Evolutionary conservation across 306 rosid genomes (phyloP), one percentile per base, ranked within the genome.

Genomic region (Cucurbita moschata): DNA sequence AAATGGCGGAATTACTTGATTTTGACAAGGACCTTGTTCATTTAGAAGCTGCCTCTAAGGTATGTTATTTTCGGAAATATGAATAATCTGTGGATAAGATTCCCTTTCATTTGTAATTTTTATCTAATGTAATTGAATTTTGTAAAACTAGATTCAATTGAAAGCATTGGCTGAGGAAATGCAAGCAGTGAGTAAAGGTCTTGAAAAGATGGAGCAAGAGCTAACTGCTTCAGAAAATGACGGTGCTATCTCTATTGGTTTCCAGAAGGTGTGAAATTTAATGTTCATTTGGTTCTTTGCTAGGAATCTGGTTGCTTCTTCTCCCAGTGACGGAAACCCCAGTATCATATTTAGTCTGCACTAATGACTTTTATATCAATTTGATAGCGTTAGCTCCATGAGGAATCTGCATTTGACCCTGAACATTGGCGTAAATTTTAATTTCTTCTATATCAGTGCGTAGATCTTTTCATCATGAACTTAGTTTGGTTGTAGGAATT

Each of bases 181-280:
- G 98, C 98, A 94, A 86, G 97, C 98, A 16, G 98, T 94, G 79
- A 91, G 92, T 79, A 94, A 89, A 87, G 98, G 98, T 80, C 88
- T 94, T 40, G 98, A 94, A 81, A 94, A 94, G 79, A 97, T 94
- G 79, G 98, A 90, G 89, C 92, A 90, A 77, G 98, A 94, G 83
- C 96, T 94, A 21, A 57, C 90, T 78, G 86, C 90, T 79, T 87
- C 98, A 70, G 97, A 86, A 81, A 84, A 83, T 76, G 98, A 94
- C 75, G 98, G 98, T 66, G 84, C 77, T 64, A 78, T 94, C 82
- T 94, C 97, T 72, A 63, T 71, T 26, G 98, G 98, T 59, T 94
- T 94, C 78, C 90, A 84, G 44, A 89, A 84, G 90, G 98, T 93
- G 80, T 77, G 86, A 63, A 71, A 49, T 70, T 44, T 15, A 49